phyloP scores from a whole-genome alignment of 371 early-diverging fungal species.

The Rhizopus microsporus region DNA sequence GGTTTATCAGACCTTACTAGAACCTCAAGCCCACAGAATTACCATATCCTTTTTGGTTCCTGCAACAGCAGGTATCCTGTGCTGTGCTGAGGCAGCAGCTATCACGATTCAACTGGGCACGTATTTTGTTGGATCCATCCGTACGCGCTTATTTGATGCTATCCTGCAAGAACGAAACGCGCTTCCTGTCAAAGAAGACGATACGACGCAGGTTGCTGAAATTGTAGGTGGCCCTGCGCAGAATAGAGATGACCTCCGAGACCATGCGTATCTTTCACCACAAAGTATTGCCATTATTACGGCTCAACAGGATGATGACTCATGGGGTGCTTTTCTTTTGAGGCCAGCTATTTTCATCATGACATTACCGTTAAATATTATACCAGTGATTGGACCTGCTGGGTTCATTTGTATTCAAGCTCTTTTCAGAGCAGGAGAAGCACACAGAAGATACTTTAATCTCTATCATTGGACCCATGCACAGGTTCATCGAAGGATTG shows the following conservation, averaged over 20 bases:
- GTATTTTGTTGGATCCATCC: slow-evolving; percentile 33
- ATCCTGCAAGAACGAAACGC: slow-evolving; percentile 29
- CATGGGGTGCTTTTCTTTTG: slow-evolving; percentile 27
- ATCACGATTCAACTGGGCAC: slow-evolving; percentile 23
- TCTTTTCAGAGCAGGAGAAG: slow-evolving; percentile 30
- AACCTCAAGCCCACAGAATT: neutral
- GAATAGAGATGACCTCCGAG: neutral
- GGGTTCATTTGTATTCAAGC: slow-evolving; percentile 38
- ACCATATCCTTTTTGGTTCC: slow-evolving; percentile 3
- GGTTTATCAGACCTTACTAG: slow-evolving; percentile 3
- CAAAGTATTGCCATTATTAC: slow-evolving; percentile 31
- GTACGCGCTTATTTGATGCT: slow-evolving; percentile 39
- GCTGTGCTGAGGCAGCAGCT: slow-evolving; percentile 31
- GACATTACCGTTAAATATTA: slow-evolving; percentile 36
- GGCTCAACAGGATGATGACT: slow-evolving; percentile 24
- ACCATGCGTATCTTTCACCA: slow-evolving; percentile 31
- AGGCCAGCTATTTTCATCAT: slow-evolving; percentile 30
- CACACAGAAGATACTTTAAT: slow-evolving; percentile 42
- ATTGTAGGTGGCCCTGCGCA: slow-evolving; percentile 17
- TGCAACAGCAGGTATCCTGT: slow-evolving; percentile 23
- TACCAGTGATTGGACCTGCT: slow-evolving; percentile 38
- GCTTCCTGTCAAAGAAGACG: slow-evolving; percentile 9
- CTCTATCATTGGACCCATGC: slow-evolving; percentile 30
- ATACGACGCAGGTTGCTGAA: slow-evolving; percentile 3
- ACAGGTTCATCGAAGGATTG: slow-evolving; percentile 34